Evolutionary conservation across 2,329 filamentous ascomycete genomes (phyloP).

Genomic region (Pseudogymnoascus sp.): DNA sequence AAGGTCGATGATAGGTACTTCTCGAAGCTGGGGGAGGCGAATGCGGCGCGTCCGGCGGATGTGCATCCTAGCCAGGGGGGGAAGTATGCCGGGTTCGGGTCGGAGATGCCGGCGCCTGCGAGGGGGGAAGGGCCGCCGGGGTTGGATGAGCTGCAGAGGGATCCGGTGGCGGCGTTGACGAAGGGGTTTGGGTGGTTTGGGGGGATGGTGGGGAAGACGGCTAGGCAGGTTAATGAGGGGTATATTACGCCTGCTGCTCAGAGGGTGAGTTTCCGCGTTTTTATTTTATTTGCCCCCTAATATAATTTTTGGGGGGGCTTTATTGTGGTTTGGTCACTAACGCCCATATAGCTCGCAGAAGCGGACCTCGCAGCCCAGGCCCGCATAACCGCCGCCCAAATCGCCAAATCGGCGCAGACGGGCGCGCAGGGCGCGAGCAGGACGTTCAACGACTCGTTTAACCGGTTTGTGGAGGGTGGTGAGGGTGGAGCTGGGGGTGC

Average conservation of each 20-base stretch:
- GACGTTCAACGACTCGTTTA: constrained; percentile 71
- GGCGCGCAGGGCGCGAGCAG: constrained; percentile 65
- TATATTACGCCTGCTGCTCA: constrained; percentile 91
- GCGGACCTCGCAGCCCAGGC: constrained; percentile 66
- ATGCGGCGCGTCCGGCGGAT: constrained; percentile 64
- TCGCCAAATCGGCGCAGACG: constrained; percentile 56
- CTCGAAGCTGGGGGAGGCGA: constrained; percentile 72
- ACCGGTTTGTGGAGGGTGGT: constrained; percentile 80
- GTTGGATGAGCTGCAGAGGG: constrained; percentile 82
- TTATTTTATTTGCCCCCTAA: background rate
- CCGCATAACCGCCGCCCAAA: constrained; percentile 53
- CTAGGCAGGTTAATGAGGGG: constrained; percentile 81
- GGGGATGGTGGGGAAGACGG: constrained; percentile 78
- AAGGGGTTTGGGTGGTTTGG: constrained; percentile 96
- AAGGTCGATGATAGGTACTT: constrained; percentile 84
- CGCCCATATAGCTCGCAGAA: constrained; percentile 57
- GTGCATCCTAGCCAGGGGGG: constrained; percentile 84
- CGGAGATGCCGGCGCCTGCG: constrained; percentile 50
- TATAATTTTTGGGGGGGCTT: background rate
- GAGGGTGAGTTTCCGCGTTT: constrained; percentile 48
- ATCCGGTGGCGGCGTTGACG: constrained; percentile 77
- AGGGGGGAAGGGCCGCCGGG: constrained; percentile 47
- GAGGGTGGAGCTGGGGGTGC: constrained; percentile 28
- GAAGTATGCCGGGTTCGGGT: constrained; percentile 88
- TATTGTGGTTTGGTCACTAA: constrained; percentile 19